Percentiles rank a stretch among this genome's conserved stretches.
phyloP scores from a whole-genome alignment of 2,329 filamentous ascomycete species.

The Amylocarpus encephaloides region DNA sequence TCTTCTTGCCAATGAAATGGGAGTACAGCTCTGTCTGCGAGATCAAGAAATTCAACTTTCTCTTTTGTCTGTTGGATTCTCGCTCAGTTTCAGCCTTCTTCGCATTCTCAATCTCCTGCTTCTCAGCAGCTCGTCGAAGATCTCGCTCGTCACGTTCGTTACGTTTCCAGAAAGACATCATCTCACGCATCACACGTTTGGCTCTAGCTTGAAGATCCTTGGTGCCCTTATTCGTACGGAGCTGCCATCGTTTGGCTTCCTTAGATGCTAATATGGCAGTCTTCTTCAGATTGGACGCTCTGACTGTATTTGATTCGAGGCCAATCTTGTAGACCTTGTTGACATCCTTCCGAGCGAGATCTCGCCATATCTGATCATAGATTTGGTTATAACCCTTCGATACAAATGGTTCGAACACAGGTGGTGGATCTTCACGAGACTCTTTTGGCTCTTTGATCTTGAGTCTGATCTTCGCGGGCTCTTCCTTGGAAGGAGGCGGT shows the following conservation, averaged over 20 bases:
- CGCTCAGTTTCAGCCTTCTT: slow-evolving; percentile 96
- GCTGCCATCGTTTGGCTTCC: slow-evolving; percentile 94
- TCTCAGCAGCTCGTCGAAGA: slow-evolving; percentile 86
- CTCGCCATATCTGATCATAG: slow-evolving; percentile 95
- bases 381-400: slow-evolving; percentile 95
- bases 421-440: slow-evolving; percentile 38
- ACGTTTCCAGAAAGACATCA: slow-evolving; percentile 99
- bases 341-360: slow-evolving; percentile 88
- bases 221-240: slow-evolving; percentile 95
- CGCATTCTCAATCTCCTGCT: slow-evolving; percentile 91
- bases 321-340: slow-evolving; percentile 89
- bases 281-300: slow-evolving; percentile 94
- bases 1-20: slow-evolving; percentile 99
- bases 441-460: slow-evolving; percentile 47
- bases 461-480: slow-evolving; percentile 51
- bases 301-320: slow-evolving; percentile 75
- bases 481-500: slow-evolving; percentile 33
- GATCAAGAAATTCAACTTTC: slow-evolving; percentile 98
- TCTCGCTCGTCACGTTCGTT: slow-evolving; percentile 98
- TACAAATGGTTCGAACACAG: slow-evolving; percentile 48
- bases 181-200: slow-evolving; percentile 97
- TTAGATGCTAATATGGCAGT: slow-evolving; percentile 95
- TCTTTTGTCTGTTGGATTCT: slow-evolving; percentile 93
- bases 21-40: slow-evolving; percentile 98
- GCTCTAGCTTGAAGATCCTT: slow-evolving; percentile 96